Evolutionary conservation across 805 yeast genomes (phyloP).

Genomic region (Candida hungchunana): DNA sequence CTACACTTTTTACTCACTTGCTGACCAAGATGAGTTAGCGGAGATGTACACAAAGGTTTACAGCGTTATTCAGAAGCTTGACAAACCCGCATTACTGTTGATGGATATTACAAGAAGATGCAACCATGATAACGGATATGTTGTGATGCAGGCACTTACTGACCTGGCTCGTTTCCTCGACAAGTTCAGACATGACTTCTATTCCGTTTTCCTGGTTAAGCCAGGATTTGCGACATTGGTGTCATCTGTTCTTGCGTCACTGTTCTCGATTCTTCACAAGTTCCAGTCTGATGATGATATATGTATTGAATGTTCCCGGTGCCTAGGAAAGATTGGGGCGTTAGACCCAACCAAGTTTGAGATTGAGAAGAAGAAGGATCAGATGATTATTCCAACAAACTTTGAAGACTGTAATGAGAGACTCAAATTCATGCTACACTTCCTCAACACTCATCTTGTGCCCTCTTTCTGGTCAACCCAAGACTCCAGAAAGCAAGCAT

Average conservation of each 20-base stretch:
- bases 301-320: constrained; percentile 57
- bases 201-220: constrained; percentile 38
- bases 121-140: constrained; percentile 60
- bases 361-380: constrained; percentile 34
- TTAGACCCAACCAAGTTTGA: constrained; percentile 60
- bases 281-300: constrained; percentile 49
- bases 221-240: constrained; percentile 30
- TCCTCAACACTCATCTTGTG: constrained; percentile 67
- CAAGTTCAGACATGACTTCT: constrained; percentile 47
- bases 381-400: constrained; percentile 52
- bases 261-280: constrained; percentile 53
- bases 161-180: constrained; percentile 54
- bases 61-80: constrained; percentile 28
- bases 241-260: constrained; percentile 45
- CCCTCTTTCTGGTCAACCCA: constrained; percentile 87
- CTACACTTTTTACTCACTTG: constrained; percentile 50
- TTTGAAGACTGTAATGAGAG: constrained; percentile 60
- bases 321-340: constrained; percentile 74
- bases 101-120: constrained; percentile 54
- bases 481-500: constrained; percentile 79
- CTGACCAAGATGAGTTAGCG: constrained; percentile 38
- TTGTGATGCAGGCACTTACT: constrained; percentile 65
- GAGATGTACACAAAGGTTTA: constrained; percentile 28
- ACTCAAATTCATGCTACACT: constrained; percentile 56
- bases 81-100: constrained; percentile 34